Percentiles rank a stretch among this genome's conserved stretches.
Evolutionary conservation across 805 yeast species (phyloP).

Genomic region (Brettanomyces sp.): DNA sequence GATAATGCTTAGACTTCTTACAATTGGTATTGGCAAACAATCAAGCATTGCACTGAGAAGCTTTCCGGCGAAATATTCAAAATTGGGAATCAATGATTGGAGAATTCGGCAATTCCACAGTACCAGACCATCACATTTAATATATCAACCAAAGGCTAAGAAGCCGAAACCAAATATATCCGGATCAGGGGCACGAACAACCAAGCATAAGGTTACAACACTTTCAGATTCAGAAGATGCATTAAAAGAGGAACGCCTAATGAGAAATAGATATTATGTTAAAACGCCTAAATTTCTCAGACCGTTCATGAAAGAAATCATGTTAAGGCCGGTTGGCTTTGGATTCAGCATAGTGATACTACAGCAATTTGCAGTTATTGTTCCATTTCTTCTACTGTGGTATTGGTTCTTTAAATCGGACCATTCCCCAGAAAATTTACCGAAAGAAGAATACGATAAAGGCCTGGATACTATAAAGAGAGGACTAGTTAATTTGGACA

Average conservation of each 20-base stretch:
- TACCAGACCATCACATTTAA: constrained; percentile 2
- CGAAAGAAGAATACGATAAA: constrained; percentile 38
- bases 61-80: neutral
- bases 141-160: constrained; percentile 20
- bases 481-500: constrained; percentile 21
- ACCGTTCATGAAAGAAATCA: constrained; percentile 23
- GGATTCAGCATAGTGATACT: constrained; percentile 39
- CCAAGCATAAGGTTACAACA: constrained; percentile 7
- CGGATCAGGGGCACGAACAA: neutral
- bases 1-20: neutral
- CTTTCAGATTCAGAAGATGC: constrained; percentile 10
- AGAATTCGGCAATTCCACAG: neutral
- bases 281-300: constrained; percentile 21
- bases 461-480: constrained; percentile 38
- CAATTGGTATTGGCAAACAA: neutral
- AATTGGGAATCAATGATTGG: neutral
- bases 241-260: constrained; percentile 13
- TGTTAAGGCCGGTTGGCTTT: constrained; percentile 26
- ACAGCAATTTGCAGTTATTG: constrained; percentile 45
- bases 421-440: constrained; percentile 35
- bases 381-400: constrained; percentile 46
- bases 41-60: neutral
- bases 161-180: constrained; percentile 7
- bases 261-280: constrained; percentile 23
- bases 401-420: constrained; percentile 35